A percentile compares a stretch with the other conserved stretches of the same genome.
phyloP scores from a whole-genome alignment of 768 basidiomycete genomes.

The Hypsizygus marmoreus region DNA sequence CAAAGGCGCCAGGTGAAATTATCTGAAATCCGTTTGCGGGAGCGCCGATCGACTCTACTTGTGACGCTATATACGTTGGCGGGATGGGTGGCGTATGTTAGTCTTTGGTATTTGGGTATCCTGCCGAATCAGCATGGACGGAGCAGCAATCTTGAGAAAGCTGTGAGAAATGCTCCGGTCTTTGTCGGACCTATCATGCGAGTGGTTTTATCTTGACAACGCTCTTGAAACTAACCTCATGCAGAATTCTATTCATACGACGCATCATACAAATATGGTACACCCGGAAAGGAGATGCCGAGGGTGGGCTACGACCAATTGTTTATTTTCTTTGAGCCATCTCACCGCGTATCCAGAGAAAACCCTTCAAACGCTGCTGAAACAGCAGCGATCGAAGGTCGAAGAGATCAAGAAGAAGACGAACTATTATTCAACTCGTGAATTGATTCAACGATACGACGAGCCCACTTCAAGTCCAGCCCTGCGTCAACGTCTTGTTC shows the following conservation, averaged over 20 bases:
- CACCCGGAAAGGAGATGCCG: slow-evolving; percentile 72
- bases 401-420: slow-evolving; percentile 98
- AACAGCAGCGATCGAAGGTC: slow-evolving; percentile 80
- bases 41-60: slow-evolving; percentile 75
- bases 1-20: slow-evolving; percentile 73
- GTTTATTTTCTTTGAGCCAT: not conserved
- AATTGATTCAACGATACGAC: slow-evolving; percentile 89
- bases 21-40: slow-evolving; percentile 82
- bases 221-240: slow-evolving; percentile 7
- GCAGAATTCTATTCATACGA: slow-evolving; percentile 73
- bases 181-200: slow-evolving; percentile 79
- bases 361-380: slow-evolving; percentile 69
- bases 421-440: slow-evolving; percentile 91
- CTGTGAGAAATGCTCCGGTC: slow-evolving; percentile 56
- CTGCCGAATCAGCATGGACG: slow-evolving; percentile 45
- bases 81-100: slow-evolving; percentile 71
- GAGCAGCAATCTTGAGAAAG: slow-evolving; percentile 38
- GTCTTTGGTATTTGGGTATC: slow-evolving; percentile 68
- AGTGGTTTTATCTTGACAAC: slow-evolving; percentile 28
- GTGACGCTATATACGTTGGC: slow-evolving; percentile 79
- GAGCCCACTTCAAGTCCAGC: slow-evolving; percentile 47
- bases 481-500: slow-evolving; percentile 42
- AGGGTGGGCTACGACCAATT: slow-evolving; percentile 55
- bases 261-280: slow-evolving; percentile 87
- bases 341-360: slow-evolving; percentile 56